Evolutionary conservation across 2,329 filamentous ascomycete species (phyloP).

Genomic region (Aspergillus viridinutans): DNA sequence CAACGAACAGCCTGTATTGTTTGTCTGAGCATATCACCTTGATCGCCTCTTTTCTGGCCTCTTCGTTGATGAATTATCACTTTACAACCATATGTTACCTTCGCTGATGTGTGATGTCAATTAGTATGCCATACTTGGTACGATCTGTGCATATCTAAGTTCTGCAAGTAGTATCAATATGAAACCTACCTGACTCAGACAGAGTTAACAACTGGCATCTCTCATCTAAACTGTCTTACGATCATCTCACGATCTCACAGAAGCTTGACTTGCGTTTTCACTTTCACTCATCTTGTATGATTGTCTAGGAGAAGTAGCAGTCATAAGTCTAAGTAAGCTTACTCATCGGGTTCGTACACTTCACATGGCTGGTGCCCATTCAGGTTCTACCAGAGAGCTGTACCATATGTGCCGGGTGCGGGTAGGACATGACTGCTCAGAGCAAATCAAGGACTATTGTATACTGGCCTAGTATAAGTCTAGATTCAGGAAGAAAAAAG

Average conservation of each 20-base stretch:
- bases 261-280: not conserved
- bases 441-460: not conserved
- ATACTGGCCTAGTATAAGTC: not conserved
- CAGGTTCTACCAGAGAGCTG: not conserved
- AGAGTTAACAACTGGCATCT: not conserved
- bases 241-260: not conserved
- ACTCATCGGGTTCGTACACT: not conserved
- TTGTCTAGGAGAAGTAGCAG: not conserved
- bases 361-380: not conserved
- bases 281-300: not conserved
- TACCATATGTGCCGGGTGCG: not conserved
- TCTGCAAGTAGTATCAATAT: not conserved
- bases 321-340: not conserved
- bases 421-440: not conserved
- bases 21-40: not conserved
- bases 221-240: not conserved
- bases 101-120: not conserved
- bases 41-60: not conserved
- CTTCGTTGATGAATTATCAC: not conserved
- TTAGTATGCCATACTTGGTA: not conserved
- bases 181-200: not conserved
- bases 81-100: not conserved
- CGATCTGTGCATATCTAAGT: not conserved
- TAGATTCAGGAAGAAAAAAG: not conserved
- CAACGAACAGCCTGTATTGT: not conserved